Evolutionary conservation across 2,329 filamentous ascomycete genomes (phyloP).

Genomic region (Paecilomyces formosus): DNA sequence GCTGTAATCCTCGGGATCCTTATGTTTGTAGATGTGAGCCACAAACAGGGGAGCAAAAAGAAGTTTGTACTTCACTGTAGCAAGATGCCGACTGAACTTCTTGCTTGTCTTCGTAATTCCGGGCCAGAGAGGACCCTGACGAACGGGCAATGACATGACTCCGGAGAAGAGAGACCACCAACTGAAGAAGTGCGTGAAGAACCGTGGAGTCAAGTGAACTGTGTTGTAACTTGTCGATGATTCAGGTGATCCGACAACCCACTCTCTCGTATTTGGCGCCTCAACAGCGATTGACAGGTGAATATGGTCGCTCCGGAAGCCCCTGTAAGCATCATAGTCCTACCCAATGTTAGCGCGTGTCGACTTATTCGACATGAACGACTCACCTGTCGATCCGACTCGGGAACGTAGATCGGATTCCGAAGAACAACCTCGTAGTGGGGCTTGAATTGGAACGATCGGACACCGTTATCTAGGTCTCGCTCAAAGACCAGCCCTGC

Average conservation of each 20-base stretch:
- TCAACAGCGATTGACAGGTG: constrained; percentile 89
- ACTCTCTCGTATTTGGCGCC: constrained; percentile 79
- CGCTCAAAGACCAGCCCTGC: constrained; percentile 88
- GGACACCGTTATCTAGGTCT: constrained; percentile 58
- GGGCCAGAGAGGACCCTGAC: constrained; percentile 86
- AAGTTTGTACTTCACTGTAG: constrained; percentile 97
- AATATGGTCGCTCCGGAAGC: constrained; percentile 95
- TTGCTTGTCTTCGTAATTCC: constrained; percentile 94
- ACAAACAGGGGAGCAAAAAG: constrained; percentile 87
- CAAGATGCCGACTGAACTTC: constrained; percentile 92
- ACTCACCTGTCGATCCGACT: constrained; percentile 42
- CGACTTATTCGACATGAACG: constrained; percentile 1
- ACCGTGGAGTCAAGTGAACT: constrained; percentile 85
- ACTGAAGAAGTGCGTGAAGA: constrained; percentile 96
- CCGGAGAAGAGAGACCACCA: constrained; percentile 98
- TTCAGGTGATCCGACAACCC: constrained; percentile 67
- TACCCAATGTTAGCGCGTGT: constrained; percentile 17
- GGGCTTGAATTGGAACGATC: constrained; percentile 82
- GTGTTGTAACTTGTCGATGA: constrained; percentile 91
- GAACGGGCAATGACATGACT: constrained; percentile 86
- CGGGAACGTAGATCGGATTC: constrained; percentile 65
- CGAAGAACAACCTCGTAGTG: constrained; percentile 89
- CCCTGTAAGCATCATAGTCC: constrained; percentile 83
- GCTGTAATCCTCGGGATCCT: constrained; percentile 79
- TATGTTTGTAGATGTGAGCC: constrained; percentile 97